Evolutionary conservation across 2,329 filamentous ascomycete species (phyloP), one percentile per base, ranked within the genome.

Genomic region (Alternaria consortialis): DNA sequence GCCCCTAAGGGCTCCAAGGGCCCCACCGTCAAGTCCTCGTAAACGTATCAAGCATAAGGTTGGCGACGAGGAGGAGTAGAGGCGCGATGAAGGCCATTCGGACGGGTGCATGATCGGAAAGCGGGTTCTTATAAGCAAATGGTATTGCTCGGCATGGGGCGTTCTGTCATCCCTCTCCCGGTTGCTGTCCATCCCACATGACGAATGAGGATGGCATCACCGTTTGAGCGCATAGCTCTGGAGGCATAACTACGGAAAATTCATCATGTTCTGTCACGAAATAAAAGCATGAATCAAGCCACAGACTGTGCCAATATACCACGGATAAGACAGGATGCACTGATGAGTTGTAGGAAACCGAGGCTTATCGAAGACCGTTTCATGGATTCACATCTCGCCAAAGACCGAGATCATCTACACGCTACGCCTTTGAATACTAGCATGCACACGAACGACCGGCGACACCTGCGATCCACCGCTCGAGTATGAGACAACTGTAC

Each of bases 1-100:
- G 84, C 87, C 76, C 93, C 93, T 81, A 94, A 96, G 87, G 91
- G 90, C 80, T 86, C 93, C 75, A 90, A 90, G 74, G 92, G 91
- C 78, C 85, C 87, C 75, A 64, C 68, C 58, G 69, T 68, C 74
- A 68, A 76, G 56, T 42, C 60, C 46, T 60, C 63, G 56, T 65
- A 65, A 63, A 65, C 53, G 58, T 42, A 48, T 53, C 56, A 37
- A 66, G 43, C 47, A 56, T 47, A 57, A 66, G 40, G 58, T 58
- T 42, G 60, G 60, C 53, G 63, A 64, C 29, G 60, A 60, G 57
- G 58, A 50, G 62, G 65, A 62, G 68, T 62, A 63, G 64, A 56
- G 70, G 73, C 63, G 67, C 66, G 70, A 69, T 68, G 65, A 66
- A 68, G 64, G 68, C 63, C 63, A 62, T 63, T 62, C 53, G 68